Evolutionary conservation across 306 rosid species (phyloP).

Genomic region (Oemleria cerasiformis): DNA sequence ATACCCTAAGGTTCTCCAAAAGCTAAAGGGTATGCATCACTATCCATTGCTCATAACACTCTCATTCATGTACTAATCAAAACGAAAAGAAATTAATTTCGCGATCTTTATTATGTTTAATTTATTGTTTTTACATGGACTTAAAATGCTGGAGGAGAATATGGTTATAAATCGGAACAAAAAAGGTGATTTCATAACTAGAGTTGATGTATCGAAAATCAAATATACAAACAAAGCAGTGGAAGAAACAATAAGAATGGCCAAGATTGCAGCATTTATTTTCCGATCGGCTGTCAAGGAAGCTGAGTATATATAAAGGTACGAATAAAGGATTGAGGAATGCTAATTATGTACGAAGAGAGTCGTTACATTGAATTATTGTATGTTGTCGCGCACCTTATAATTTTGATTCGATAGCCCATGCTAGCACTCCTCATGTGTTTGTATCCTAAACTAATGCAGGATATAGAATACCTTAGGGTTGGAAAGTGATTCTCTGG

Average conservation of each 20-base stretch:
- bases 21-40: constrained; percentile 36
- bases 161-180: constrained; percentile 15
- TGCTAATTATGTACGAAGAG: too few relatives aligned
- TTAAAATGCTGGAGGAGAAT: constrained; percentile 39
- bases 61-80: not conserved
- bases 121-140: not conserved
- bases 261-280: constrained; percentile 25
- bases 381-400: too few relatives aligned
- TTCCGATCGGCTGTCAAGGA: constrained; percentile 28
- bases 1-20: constrained; percentile 34
- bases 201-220: constrained; percentile 34
- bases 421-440: too few relatives aligned
- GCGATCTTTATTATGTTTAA: too few relatives aligned
- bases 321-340: not conserved
- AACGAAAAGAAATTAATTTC: too few relatives aligned
- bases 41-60: too few relatives aligned
- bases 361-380: too few relatives aligned
- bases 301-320: constrained; percentile 39
- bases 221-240: constrained; percentile 43
- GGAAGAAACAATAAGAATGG: constrained; percentile 41
- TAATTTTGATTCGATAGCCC: too few relatives aligned
- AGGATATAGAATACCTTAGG: constrained; percentile 37
- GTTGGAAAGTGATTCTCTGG: constrained; percentile 24
- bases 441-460: not conserved
- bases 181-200: constrained; percentile 26